Percentiles rank a stretch among this genome's conserved stretches.
phyloP scores from a whole-genome alignment of 169 alveolate species.

The Plasmodium gallinaceum region DNA sequence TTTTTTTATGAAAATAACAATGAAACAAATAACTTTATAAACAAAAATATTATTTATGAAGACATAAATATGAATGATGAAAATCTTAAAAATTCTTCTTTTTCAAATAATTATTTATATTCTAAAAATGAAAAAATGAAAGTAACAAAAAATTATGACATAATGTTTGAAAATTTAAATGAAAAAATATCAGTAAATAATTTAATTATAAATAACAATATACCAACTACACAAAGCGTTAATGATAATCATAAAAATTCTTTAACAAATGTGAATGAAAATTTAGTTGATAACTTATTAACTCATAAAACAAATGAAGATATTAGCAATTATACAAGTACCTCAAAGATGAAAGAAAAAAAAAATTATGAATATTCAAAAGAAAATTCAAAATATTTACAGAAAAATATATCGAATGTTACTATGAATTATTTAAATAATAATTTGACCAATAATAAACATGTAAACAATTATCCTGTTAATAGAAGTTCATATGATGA shows the following conservation, averaged over 20 bases:
- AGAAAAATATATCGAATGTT: too few relatives aligned
- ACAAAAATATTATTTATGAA: conserved; percentile 6
- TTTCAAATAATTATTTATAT: not conserved
- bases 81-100: not conserved
- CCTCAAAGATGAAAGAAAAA: not conserved
- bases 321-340: not conserved
- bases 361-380: not conserved
- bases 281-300: not conserved
- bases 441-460: not conserved
- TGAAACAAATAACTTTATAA: conserved; percentile 17
- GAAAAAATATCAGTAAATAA: not conserved
- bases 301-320: not conserved
- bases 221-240: not conserved
- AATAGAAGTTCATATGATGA: too few relatives aligned
- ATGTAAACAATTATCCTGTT: too few relatives aligned
- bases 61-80: not conserved
- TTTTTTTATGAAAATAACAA: conserved; percentile 22
- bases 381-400: not conserved
- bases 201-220: not conserved
- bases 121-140: not conserved
- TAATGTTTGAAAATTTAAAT: conserved; percentile 3
- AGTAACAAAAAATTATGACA: not conserved
- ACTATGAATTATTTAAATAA: not conserved
- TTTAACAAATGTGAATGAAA: not conserved
- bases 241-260: not conserved